Base-by-base conservation (phyloP, 208 protist genomes). In the Trypanosoma melophagium region DNA sequence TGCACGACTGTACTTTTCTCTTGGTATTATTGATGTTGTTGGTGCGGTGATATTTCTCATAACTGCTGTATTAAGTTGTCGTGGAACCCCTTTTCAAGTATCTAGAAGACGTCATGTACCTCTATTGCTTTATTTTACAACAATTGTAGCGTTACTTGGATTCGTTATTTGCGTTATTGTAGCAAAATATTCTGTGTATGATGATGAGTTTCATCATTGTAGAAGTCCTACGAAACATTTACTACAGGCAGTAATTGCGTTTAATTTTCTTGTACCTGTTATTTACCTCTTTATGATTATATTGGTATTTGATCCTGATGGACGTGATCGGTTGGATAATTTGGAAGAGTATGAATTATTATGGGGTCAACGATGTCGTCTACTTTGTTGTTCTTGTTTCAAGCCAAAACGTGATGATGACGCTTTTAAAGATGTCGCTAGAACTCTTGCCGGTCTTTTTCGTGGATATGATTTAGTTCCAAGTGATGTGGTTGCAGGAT, bases 401-500 rank as follows among this genome's bases (percentile, higher is more conserved):
- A 55, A 68, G 55, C 24, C 53, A 4, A 51, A 49, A 13, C 47
- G 70, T 14, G 53, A 74, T 0, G 80, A 92, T 50, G 78, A 84
- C 14, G 78, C 80, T 28, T 93, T 85, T 80, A 22, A 44, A 45
- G 76, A 80, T 60, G 77, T 89, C 1, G 86, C 90, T 5, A 69
- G 71, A 49, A 81, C 84, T 1, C 66, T 96, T n/a, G 87, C 90
- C 12, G 47, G 65, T 3, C 80, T 82, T 16, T 96, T 96, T 66
- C 76, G 81, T n/a, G 84, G 69, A 19, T 92, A 90, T 71, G 87
- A 93, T 71, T 74, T 96, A 53, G 91, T 94, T 13, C 86, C 84
- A 38, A 91, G 83, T 64, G 91, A 96, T 67, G 80, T 96, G 21
- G 85, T 77, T 12, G 88, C 91, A 0, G 91, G 91, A 17, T 72